Conservation (phyloP, 345 rosid genomes). For the Alliaria petiolata region DNA sequence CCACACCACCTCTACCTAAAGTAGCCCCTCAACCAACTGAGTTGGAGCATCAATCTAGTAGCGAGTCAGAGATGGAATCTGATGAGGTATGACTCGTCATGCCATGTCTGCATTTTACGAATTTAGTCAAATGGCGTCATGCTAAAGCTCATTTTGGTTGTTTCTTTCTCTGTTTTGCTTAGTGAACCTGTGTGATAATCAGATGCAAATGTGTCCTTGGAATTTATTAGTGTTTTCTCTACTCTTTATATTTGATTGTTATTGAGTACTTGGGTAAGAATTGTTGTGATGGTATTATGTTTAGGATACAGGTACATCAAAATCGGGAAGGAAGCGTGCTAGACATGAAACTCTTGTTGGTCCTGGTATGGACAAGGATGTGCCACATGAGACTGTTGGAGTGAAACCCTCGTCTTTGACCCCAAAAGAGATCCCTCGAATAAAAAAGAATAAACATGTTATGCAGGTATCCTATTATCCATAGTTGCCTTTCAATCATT, state of each 20-base stretch:
- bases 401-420: conserved; percentile 73
- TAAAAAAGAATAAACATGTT: conserved; percentile 76
- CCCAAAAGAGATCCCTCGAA: conserved; percentile 82
- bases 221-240: background rate
- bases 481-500: background rate
- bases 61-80: conserved; percentile 94
- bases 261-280: background rate
- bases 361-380: conserved; percentile 74
- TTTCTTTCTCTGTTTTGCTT: background rate
- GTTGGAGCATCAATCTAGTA: conserved; percentile 53
- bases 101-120: conserved; percentile 9
- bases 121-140: background rate
- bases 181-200: background rate
- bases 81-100: conserved; percentile 56
- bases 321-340: conserved; percentile 56
- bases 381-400: conserved; percentile 78
- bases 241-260: background rate
- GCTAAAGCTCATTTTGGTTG: background rate
- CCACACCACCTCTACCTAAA: conserved; percentile 87
- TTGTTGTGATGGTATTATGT: conserved; percentile 11
- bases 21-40: conserved; percentile 42
- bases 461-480: conserved; percentile 53
- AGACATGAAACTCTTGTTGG: conserved; percentile 66
- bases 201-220: background rate
- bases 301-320: conserved; percentile 45